A percentile compares a stretch with the other conserved stretches of the same genome.
These are phyloP conservation scores for Globisporangium lucens DNA, from an alignment of 352 stramenopile genomes.

Conservation along the genomic window DNA sequence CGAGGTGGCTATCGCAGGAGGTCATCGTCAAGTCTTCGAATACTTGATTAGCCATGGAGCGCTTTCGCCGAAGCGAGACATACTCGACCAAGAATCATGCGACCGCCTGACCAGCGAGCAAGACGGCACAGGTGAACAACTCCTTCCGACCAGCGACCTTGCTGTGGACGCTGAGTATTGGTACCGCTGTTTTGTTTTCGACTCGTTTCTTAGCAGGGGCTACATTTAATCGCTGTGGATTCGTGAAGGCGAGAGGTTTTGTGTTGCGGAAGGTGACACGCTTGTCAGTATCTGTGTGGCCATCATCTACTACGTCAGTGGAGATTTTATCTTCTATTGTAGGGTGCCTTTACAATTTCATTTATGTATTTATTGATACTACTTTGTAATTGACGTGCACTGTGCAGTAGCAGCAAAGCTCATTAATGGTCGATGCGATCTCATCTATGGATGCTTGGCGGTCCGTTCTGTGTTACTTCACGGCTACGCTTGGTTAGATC, in stretches of 20 bases:
- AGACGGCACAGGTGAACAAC: background rate
- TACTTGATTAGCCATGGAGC: background rate
- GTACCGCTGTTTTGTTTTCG: too few relatives aligned
- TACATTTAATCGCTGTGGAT: too few relatives aligned
- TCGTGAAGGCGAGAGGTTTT: too few relatives aligned
- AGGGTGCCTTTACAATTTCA: background rate
- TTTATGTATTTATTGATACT: background rate
- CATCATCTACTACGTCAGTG: too few relatives aligned
- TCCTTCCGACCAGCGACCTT: too few relatives aligned
- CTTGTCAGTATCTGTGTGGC: too few relatives aligned
- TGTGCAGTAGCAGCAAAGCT: background rate
- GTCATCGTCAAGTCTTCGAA: background rate
- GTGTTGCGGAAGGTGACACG: too few relatives aligned
- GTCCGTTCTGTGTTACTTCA: background rate
- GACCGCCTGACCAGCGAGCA: background rate
- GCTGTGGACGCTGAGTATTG: too few relatives aligned
- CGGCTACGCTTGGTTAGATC: constrained; percentile 1
- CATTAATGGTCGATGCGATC: background rate
- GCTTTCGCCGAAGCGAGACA: background rate
- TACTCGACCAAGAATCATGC: background rate
- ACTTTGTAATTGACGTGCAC: background rate
- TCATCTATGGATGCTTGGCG: background rate
- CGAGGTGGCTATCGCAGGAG: background rate
- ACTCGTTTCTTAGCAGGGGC: too few relatives aligned
- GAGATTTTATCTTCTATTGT: background rate